Evolutionary conservation across 2,329 filamentous ascomycete genomes (phyloP).

Genomic region (Rasamsonia emersonii): DNA sequence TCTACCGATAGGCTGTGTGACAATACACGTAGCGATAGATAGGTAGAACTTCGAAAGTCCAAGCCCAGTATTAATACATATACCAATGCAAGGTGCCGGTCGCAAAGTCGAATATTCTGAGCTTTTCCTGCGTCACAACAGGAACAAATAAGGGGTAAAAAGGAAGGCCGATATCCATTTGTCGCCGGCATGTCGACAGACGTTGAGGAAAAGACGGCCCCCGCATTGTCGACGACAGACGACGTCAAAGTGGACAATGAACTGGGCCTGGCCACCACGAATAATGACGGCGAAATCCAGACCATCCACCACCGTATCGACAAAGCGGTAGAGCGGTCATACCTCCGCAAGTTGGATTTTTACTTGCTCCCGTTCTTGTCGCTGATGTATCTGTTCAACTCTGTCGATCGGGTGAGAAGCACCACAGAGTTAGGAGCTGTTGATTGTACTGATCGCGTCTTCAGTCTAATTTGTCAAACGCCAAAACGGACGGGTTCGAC

Average conservation of each 20-base stretch:
- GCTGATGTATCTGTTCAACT: conserved; percentile 4
- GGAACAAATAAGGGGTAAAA: no score
- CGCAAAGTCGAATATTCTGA: no score
- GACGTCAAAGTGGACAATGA: conserved; percentile 1
- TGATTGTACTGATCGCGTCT: no score
- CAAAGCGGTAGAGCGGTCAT: conserved; percentile 1
- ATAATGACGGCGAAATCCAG: neutral
- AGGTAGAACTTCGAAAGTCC: no score
- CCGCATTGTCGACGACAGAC: neutral
- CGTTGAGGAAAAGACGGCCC: neutral
- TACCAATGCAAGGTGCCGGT: no score
- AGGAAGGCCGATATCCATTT: neutral
- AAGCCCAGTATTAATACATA: no score
- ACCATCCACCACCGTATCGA: conserved; percentile 1
- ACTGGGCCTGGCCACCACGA: no score
- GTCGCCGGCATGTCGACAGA: neutral
- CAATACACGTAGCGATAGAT: no score
- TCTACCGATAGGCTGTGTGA: no score
- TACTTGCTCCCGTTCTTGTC: conserved; percentile 1
- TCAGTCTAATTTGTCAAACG: conserved; percentile 9
- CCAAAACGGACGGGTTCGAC: conserved; percentile 44
- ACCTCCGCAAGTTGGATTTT: conserved; percentile 1
- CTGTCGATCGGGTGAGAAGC: conserved; percentile 1
- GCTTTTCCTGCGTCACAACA: no score
- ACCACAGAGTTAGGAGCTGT: no score